Evolutionary conservation across 805 yeast genomes (phyloP), one percentile per base, ranked within the genome.

Genomic region (Ogataea kodamae): DNA sequence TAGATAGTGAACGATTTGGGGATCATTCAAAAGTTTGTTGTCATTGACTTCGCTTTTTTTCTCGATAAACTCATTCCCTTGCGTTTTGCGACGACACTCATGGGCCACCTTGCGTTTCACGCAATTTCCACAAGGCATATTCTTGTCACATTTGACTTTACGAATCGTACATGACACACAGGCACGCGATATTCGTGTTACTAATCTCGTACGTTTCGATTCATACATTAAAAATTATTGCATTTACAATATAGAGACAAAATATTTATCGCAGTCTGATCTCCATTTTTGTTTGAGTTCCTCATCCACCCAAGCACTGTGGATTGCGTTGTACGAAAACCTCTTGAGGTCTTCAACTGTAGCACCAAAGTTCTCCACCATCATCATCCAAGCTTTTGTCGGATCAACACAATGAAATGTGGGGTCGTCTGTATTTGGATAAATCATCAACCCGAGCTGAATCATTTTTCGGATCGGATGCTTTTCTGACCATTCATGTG

Each of bases 341-440:
- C 32, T 17, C 25, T 43, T 41, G 25, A 56, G 37, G 28, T 54
- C 49, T 3, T 31, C 23, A 15, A 48, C 33, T 2, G 50, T 39
- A 27, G 52, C 50, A 17, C 45, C 61, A 34, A 56, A 56, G 31
- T 48, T 39, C 14, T 47, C 44, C 27, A 51, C 57, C 61, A 56
- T 56, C 60, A 56, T 56, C 35, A 43, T 33, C 61, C 61, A 56
- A 2, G 54, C 45, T 27, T 40, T 44, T 2, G 60, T 54, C 6
- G 60, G 55, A 30, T 55, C 49, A 4, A 54, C 57, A 27, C 48
- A 45, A 30, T 56, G 61, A 25, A 54, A 48, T 6, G 55, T 43
- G 9, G 61, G 61, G 36, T 56, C 61, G 33, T 56, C 61, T 6
- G 61, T 54, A 34, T 56, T 56, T 5, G 60, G 61, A 40, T 54